These are phyloP conservation scores for Paramecium pentaurelia DNA, from an alignment of 73 alveolate species.

Conservation along the genomic window DNA sequence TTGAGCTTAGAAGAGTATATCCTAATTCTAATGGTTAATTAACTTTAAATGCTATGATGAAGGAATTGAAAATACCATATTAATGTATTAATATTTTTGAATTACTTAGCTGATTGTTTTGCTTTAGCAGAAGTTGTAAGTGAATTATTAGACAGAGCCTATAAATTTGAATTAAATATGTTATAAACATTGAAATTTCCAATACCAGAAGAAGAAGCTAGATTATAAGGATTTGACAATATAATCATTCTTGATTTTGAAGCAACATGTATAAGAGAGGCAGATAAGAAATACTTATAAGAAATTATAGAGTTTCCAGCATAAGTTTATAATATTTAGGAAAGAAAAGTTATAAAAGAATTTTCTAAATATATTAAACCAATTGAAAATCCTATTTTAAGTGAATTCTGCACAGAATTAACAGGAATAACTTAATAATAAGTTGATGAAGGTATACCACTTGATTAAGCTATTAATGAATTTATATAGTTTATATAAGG, in stretches of 20 bases:
- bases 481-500: conserved; percentile 37
- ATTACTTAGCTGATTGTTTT: conserved; percentile 5
- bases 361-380: conserved; percentile 80
- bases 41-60: neutral
- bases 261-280: conserved; percentile 74
- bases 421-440: conserved; percentile 83
- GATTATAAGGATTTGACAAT: conserved; percentile 63
- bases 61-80: conserved; percentile 13
- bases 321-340: conserved; percentile 62
- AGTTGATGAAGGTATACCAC: conserved; percentile 73
- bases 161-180: neutral
- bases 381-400: conserved; percentile 68
- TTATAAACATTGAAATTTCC: neutral
- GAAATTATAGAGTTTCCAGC: conserved; percentile 90
- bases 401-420: conserved; percentile 82
- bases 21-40: neutral
- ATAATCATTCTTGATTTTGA: conserved; percentile 83
- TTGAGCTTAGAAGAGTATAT: neutral
- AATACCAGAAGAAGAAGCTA: conserved; percentile 19
- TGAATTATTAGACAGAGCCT: neutral
- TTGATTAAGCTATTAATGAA: conserved; percentile 66
- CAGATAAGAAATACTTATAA: conserved; percentile 44
- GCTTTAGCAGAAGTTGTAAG: neutral
- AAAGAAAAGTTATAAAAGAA: conserved; percentile 59
- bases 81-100: neutral